Evolutionary conservation across 768 basidiomycete genomes (phyloP).

Genomic region (Pleurotus salmoneostramineus): DNA sequence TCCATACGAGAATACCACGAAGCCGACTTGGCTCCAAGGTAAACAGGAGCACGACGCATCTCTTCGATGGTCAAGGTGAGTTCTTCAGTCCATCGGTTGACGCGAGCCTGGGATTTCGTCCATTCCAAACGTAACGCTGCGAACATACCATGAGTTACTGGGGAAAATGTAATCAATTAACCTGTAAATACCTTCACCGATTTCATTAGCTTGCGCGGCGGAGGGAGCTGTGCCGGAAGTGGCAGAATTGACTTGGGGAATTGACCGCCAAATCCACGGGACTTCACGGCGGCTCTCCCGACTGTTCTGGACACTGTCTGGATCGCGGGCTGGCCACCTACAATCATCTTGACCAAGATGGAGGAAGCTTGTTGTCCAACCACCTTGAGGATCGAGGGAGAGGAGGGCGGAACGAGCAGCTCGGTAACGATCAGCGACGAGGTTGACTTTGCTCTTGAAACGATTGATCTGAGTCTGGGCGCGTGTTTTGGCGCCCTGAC

Average conservation of each 20-base stretch:
- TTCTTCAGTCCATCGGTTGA: slow-evolving; percentile 21
- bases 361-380: not conserved
- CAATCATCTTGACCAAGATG: slow-evolving; percentile 1
- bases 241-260: not conserved
- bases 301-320: slow-evolving; percentile 6
- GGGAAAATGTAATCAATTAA: not conserved
- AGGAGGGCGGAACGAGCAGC: not conserved
- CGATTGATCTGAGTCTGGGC: slow-evolving; percentile 2
- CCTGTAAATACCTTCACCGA: not conserved
- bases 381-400: slow-evolving; percentile 7
- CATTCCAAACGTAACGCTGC: slow-evolving; percentile 19
- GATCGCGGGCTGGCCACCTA: not conserved
- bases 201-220: not conserved
- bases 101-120: slow-evolving; percentile 18
- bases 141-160: not conserved
- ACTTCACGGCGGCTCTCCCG: not conserved
- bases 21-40: slow-evolving; percentile 8
- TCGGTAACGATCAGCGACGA: slow-evolving; percentile 1
- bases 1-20: slow-evolving; percentile 9
- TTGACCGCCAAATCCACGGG: slow-evolving; percentile 10
- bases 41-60: slow-evolving; percentile 19
- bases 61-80: slow-evolving; percentile 19
- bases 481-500: slow-evolving; percentile 6
- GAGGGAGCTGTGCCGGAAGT: not conserved
- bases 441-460: slow-evolving; percentile 1